Conservation (phyloP, 352 stramenopile genomes). For the Globisporangium canariense region DNA sequence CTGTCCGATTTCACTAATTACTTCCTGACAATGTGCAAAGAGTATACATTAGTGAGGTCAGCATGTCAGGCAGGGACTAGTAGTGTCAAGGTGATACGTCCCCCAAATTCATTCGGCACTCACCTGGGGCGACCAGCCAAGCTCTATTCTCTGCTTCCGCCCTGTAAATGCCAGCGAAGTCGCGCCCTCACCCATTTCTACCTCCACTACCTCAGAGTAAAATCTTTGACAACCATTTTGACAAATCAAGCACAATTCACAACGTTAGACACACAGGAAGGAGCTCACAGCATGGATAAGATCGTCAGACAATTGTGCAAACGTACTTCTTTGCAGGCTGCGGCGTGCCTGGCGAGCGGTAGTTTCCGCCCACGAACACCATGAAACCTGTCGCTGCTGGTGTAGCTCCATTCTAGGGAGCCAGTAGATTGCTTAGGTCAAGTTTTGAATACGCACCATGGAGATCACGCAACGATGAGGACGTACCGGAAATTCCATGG, state of each 20-base stretch:
- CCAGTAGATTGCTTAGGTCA: neutral
- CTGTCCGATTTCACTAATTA: conserved; percentile 73
- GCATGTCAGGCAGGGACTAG: neutral
- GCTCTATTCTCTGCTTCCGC: conserved; percentile 60
- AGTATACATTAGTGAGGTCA: neutral
- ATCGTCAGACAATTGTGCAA: neutral
- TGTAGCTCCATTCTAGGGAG: conserved; percentile 63
- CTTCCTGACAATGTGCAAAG: conserved; percentile 32
- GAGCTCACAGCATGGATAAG: neutral
- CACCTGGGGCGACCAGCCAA: conserved; percentile 83
- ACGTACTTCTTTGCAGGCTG: conserved; percentile 47
- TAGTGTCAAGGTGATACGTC: neutral
- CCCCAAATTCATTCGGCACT: neutral
- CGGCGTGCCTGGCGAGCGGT: conserved; percentile 31
- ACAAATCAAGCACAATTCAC: neutral
- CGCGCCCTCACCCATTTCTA: conserved; percentile 41
- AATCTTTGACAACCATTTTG: conserved; percentile 26
- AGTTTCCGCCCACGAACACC: conserved; percentile 61
- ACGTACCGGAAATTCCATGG: conserved; percentile 75
- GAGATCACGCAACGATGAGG: neutral
- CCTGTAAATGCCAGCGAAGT: conserved; percentile 50
- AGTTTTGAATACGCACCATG: no score
- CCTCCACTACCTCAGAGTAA: conserved; percentile 72
- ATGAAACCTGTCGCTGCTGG: conserved; percentile 66
- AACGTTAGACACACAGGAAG: neutral